Evolutionary conservation across 192 early-diverging fungal genomes (phyloP).

Genomic region (Chytriomyces hyalinus): DNA sequence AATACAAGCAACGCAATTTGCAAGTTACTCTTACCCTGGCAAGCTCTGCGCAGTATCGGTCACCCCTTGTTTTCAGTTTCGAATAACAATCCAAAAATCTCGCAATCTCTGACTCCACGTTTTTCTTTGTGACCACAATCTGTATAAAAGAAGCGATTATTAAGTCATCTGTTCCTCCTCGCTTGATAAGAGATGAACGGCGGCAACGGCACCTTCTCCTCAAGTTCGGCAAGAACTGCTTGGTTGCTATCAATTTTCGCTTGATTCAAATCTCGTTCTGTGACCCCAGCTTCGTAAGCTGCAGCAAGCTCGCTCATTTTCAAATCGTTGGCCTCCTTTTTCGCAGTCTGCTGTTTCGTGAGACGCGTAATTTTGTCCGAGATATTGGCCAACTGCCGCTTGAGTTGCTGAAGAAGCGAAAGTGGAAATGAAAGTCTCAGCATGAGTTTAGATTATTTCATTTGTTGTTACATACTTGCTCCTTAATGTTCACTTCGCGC

Average conservation of each 20-base stretch:
- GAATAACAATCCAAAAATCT: slow-evolving; percentile 15
- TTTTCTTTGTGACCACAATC: slow-evolving; percentile 15
- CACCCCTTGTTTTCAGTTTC: slow-evolving; percentile 6
- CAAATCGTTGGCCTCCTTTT: slow-evolving; percentile 40
- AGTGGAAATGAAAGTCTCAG: background rate
- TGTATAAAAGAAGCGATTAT: background rate
- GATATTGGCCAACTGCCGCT: slow-evolving; percentile 48
- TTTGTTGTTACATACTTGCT: slow-evolving; percentile 41
- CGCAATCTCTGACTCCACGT: slow-evolving; percentile 9
- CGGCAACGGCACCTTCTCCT: slow-evolving; percentile 43
- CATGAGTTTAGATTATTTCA: background rate
- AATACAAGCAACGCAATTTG: too few species aligned
- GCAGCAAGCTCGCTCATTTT: slow-evolving; percentile 46
- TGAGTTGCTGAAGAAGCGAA: slow-evolving; percentile 45
- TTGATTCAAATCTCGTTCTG: slow-evolving; percentile 37
- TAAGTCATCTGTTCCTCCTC: background rate
- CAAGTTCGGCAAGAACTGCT: slow-evolving; percentile 34
- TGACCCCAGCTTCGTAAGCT: slow-evolving; percentile 34
- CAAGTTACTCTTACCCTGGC: slow-evolving; percentile 1
- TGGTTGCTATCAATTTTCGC: slow-evolving; percentile 47
- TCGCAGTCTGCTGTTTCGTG: slow-evolving; percentile 49
- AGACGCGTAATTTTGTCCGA: slow-evolving; percentile 56
- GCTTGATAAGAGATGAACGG: too few species aligned
- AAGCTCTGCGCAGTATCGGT: slow-evolving; percentile 5
- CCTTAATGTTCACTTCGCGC: slow-evolving; percentile 44